phyloP scores from a whole-genome alignment of 2,329 filamentous ascomycete genomes.

The Xylariales sp. region DNA sequence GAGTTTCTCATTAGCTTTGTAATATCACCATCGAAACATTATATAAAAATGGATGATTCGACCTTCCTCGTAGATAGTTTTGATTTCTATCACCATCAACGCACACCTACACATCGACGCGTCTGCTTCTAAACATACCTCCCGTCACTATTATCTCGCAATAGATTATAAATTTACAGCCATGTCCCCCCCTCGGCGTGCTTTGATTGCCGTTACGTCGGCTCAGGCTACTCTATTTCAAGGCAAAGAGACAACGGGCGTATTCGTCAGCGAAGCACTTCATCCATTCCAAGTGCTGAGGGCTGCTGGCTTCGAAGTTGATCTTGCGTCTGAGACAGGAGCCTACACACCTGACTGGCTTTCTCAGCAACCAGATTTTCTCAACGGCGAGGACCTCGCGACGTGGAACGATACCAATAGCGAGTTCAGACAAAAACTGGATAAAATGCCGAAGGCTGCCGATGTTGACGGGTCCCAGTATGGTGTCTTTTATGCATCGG shows the following conservation, averaged over 20 bases:
- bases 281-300: conserved; percentile 60
- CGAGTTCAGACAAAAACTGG: conserved; percentile 59
- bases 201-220: conserved; percentile 57
- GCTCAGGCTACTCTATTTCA: conserved; percentile 55
- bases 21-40: background rate
- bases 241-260: conserved; percentile 55
- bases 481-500: conserved; percentile 57
- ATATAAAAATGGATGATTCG: conserved; percentile 12
- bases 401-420: conserved; percentile 55
- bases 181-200: conserved; percentile 52
- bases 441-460: conserved; percentile 54
- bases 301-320: conserved; percentile 59
- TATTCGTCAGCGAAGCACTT: conserved; percentile 61
- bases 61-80: background rate
- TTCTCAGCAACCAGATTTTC: conserved; percentile 55
- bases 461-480: conserved; percentile 50
- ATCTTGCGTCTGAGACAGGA: conserved; percentile 59
- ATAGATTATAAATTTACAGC: conserved; percentile 1
- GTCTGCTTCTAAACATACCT: background rate
- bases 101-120: background rate
- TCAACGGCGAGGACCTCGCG: conserved; percentile 54
- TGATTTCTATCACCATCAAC: background rate
- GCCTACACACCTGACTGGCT: conserved; percentile 58
- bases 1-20: background rate
- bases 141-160: background rate